Evolutionary conservation across 257 asterid genomes (phyloP).

Genomic region (Solanum gandarillasii): DNA sequence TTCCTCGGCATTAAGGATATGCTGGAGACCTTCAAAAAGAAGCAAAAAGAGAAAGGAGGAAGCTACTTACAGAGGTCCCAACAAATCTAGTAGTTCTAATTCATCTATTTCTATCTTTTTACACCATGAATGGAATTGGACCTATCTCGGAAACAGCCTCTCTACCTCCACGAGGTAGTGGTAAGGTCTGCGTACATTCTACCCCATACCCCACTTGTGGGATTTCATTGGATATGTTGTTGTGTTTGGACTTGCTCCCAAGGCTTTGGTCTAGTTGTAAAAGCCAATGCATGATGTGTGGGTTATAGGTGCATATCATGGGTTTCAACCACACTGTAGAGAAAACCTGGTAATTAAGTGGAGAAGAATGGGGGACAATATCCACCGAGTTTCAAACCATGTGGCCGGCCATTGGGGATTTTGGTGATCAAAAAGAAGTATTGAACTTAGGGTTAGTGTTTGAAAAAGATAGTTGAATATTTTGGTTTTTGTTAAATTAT

Average conservation of each 20-base stretch:
- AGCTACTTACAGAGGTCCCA: not conserved
- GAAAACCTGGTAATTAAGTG: not conserved
- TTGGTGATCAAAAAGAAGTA: not conserved
- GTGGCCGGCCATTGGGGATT: not conserved
- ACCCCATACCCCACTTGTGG: not conserved
- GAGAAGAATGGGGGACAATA: not conserved
- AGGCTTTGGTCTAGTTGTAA: not conserved
- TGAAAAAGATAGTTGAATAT: not conserved
- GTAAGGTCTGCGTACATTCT: not conserved
- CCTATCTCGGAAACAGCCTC: not conserved
- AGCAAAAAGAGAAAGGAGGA: not conserved
- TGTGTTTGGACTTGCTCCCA: not conserved
- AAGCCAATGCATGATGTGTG: not conserved
- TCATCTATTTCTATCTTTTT: not conserved
- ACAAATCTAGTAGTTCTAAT: not conserved
- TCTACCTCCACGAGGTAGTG: not conserved
- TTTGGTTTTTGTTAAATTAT: not conserved
- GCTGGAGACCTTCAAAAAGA: not conserved
- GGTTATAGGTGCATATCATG: not conserved
- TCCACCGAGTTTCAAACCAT: not conserved
- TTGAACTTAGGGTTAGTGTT: not conserved
- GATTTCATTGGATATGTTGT: not conserved
- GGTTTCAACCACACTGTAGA: not conserved
- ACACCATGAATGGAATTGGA: not conserved
- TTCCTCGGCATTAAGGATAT: not conserved